phyloP scores from a whole-genome alignment of 2,329 filamentous ascomycete genomes.

The Rutstroemia sp. region DNA sequence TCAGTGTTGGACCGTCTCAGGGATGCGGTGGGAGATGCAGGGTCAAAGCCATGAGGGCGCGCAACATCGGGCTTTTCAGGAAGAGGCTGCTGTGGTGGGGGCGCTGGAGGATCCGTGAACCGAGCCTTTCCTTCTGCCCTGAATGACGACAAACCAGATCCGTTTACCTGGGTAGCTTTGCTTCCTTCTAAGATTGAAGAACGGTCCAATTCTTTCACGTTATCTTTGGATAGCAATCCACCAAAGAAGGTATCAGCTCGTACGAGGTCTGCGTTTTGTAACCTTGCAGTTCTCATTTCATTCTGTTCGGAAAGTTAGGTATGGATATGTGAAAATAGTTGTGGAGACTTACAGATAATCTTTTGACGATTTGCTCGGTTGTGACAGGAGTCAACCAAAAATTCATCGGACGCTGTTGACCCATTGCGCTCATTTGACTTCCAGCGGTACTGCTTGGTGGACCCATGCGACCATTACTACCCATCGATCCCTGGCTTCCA shows the following conservation, averaged over 20 bases:
- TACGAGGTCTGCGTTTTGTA: constrained; percentile 79
- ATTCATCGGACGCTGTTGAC: constrained; percentile 68
- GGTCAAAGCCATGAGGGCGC: constrained; percentile 35
- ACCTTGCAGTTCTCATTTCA: constrained; percentile 83
- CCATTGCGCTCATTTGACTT: constrained; percentile 48
- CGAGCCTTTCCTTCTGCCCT: constrained; percentile 72
- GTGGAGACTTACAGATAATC: constrained; percentile 32
- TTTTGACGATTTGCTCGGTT: constrained; percentile 90
- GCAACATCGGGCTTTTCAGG: constrained; percentile 82
- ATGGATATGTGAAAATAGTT: background rate
- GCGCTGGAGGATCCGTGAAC: constrained; percentile 89
- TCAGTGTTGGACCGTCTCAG: constrained; percentile 73
- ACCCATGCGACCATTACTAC: constrained; percentile 50
- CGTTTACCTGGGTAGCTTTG: constrained; percentile 41
- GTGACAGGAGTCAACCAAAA: constrained; percentile 86
- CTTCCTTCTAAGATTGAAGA: constrained; percentile 39
- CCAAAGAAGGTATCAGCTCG: constrained; percentile 78
- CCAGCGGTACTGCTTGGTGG: constrained; percentile 46
- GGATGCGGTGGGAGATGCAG: constrained; percentile 41
- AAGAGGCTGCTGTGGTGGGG: constrained; percentile 85
- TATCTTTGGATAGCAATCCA: constrained; percentile 66
- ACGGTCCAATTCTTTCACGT: constrained; percentile 51
- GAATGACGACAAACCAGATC: constrained; percentile 35
- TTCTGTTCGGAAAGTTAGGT: constrained; percentile 44
- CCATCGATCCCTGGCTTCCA: constrained; percentile 58